Evolutionary conservation across 139 green algal genomes (phyloP), one percentile per base, ranked within the genome.

Genomic region (Volvox africanus): DNA sequence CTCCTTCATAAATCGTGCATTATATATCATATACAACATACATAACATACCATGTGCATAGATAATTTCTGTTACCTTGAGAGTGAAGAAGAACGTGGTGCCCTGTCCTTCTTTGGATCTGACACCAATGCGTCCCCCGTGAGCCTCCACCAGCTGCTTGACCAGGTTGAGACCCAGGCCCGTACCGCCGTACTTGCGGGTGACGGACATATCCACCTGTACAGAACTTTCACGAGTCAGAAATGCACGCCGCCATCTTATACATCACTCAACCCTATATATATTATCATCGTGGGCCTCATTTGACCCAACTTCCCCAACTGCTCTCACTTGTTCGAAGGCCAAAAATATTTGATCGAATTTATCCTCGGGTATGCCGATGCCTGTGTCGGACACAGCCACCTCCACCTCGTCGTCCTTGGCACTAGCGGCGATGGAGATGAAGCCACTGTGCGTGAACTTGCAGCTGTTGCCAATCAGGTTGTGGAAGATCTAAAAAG

Each of bases 101-200:
- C 95, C 95, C 35, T 84, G 61, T 76, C 92, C 92, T 37, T 77
- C 67, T 69, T 87, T 87, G 21, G 75, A 93, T 33, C 86, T 82
- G 5, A 96, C 94, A 11, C 19, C 80, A 61, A 97, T 96, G 36
- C 33, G 80, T 1, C 95, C 95, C 12, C 92, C 92, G 73, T 97
- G 96, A 26, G 94, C 95, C 81, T 96, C 92, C 80, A 97, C 93
- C 69, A 97, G 91, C 88, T 97, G 88, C 50, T 94, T 94, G 1
- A 92, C 95, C 62, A 97, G 90, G 88, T 93, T 94, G 16, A 97
- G 90, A 37, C 95, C 94, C 85, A 97, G 92, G 3, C 96, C 96
- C 32, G 96, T 98, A 32, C 96, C 96, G 89, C 96, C 96, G 88
- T 97, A 98, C 75, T 95, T 94, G 90, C 95, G 93, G 18, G 94